Base-by-base conservation (phyloP, 805 yeast genomes). In the Ogataea naganishii region DNA sequence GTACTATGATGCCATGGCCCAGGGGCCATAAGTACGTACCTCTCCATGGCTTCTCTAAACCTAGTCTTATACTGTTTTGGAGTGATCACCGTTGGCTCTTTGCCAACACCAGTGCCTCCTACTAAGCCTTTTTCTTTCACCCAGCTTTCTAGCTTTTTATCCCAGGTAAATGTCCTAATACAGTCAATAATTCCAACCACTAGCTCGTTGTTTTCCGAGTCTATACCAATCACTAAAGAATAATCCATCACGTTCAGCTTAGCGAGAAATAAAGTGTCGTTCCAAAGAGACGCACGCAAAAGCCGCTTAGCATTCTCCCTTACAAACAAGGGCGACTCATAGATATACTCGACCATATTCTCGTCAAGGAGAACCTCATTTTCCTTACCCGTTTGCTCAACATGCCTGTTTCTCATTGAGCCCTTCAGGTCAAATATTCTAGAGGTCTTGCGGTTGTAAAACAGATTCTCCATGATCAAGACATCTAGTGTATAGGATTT, bases 181-280 rank as follows among this genome's bases (percentile, higher is more conserved):
- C 94, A 92, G 53, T 92, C 84, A 37, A 92, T 88, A 23, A 92
- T 88, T 4, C 99, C 99, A 10, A 88, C 95, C 13, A 86, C 85
- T 21, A 92, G 62, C 32, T 78, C 78, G 30, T 69, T 68, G 38
- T 70, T 70, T 14, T 72, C 68, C 8, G 66, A 60, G 49, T 92
- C 95, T 23, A 92, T 83, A 1, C 97, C 99, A 36, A 92, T 79
- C 7, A 92, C 95, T 39, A 92, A 62, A 0, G 97, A 89, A 49
- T 92, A 92, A 53, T 92, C 99, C 99, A 92, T 92, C 5, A 92
- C 97, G 49, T 92, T 94, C 95, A 92, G 84, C 46, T 94, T 92
- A 3, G 95, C 86, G 31, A 92, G 60, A 51, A 92, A 94, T 11
- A 92, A 61, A 0, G 97, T 92, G 46, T 92, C 99, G 48, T 94